These are phyloP conservation scores for Hysterium pulicare DNA, from an alignment of 2,329 filamentous ascomycete species.

Conservation along the genomic window DNA sequence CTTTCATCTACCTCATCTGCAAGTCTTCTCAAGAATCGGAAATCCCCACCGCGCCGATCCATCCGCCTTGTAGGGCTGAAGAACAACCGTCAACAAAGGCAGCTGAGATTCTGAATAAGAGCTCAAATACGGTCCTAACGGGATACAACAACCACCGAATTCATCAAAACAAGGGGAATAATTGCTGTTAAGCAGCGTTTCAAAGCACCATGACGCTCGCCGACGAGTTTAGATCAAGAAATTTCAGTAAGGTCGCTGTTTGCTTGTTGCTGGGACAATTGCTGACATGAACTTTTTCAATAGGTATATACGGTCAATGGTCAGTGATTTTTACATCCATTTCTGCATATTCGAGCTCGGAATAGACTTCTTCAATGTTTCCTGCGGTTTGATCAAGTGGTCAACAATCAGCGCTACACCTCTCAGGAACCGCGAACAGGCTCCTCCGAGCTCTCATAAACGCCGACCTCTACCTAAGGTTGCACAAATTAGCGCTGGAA, in stretches of 20 bases:
- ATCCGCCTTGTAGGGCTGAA: neutral
- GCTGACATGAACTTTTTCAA: conserved; percentile 30
- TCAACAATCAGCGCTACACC: too few species aligned
- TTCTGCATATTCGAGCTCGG: neutral
- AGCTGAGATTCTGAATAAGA: conserved; percentile 1
- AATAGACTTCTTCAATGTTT: neutral
- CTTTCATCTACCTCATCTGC: neutral
- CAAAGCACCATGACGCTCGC: conserved; percentile 52
- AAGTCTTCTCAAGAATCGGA: neutral
- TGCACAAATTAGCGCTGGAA: too few species aligned
- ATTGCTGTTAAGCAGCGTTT: neutral
- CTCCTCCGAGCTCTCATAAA: too few species aligned
- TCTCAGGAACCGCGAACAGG: too few species aligned
- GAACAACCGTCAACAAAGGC: conserved; percentile 2
- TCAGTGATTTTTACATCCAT: conserved; percentile 38
- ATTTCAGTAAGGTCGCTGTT: conserved; percentile 56
- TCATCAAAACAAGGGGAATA: neutral
- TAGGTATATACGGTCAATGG: conserved; percentile 69
- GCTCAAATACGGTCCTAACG: conserved; percentile 2
- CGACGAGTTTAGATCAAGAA: conserved; percentile 62
- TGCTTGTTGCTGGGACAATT: conserved; percentile 11
- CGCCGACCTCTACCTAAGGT: too few species aligned
- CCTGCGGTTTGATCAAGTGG: too few species aligned
- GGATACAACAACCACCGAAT: neutral
- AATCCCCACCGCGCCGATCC: neutral